Base-by-base conservation (phyloP, 176 grass and related monocot species). In the Alopecurus myosuroides region DNA sequence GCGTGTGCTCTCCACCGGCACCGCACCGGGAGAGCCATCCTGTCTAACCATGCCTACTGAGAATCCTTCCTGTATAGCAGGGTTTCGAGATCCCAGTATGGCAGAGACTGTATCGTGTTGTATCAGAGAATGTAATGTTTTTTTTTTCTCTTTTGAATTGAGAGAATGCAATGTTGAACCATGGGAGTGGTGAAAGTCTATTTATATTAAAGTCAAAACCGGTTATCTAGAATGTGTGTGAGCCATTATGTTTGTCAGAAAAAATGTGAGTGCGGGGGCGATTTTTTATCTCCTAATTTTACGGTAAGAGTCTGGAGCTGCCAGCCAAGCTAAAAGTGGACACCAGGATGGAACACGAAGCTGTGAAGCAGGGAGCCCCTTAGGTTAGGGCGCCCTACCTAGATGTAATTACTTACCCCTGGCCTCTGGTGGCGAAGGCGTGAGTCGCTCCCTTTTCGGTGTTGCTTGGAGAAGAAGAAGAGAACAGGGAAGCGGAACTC, bases 1-100 rank as follows among this genome's bases (percentile, higher is more conserved):
- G 94, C 92, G 37, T 97, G 94, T 64, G 77, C 89, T 1, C 74
- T 86, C 33, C 92, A 97, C 25, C 84, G 58, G 49, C 88, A 96
- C 91, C 89, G 89, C 4, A 13, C 76, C 0, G 89, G 89, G 3
- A 84, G 89, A 11, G 53, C 76, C 58, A 57, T 86, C 33, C 46
- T 92, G 36, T 79, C 89, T 49, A 84, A 87, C 76, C 92, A 92
- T 60, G 94, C 89, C 3, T 97, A 90, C 70, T 74, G 42, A 74
- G 67, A 12, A 3, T 8, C 15, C 14, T 30, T 7, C 15, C 0
- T 28, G 9, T 15, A 17, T 74, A 25, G 7, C 25, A 26, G 14
- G 8, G 70, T 48, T 9, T 0, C 29, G 42, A 49, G 70, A 46
- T 30, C 1, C 18, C 58, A 63, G 60, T 17, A 48, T 48, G 18